A percentile compares a stretch with the other conserved stretches of the same genome.
Evolutionary conservation across 345 rosid species (phyloP).

Genomic region (Dovyalis caffra): DNA sequence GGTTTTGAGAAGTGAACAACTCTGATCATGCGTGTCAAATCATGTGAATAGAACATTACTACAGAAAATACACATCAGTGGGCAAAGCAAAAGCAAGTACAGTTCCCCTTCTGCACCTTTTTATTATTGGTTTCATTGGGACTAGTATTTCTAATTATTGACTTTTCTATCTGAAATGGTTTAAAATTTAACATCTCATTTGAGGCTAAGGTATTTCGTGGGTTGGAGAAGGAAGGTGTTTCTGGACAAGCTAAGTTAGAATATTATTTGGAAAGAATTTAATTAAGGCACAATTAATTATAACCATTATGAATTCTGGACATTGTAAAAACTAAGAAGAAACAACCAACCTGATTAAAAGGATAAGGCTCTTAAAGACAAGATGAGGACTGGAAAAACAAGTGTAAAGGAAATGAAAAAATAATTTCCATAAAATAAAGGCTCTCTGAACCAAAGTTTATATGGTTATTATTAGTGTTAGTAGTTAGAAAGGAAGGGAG

Average conservation of each 20-base stretch:
- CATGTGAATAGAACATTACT: neutral
- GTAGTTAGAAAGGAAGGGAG: neutral
- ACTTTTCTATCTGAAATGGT: neutral
- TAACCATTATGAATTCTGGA: neutral
- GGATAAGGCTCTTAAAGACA: neutral
- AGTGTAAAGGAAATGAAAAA: neutral
- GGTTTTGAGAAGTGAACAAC: neutral
- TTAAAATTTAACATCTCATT: no score
- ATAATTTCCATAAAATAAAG: neutral
- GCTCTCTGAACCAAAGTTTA: neutral
- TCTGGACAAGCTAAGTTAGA: neutral
- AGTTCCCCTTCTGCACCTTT: neutral
- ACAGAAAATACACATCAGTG: neutral
- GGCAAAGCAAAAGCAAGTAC: neutral
- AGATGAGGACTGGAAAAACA: neutral
- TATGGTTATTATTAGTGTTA: no score
- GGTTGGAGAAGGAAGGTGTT: neutral
- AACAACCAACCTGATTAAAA: neutral
- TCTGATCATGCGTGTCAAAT: neutral
- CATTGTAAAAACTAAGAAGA: neutral
- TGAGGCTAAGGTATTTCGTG: neutral
- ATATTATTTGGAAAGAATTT: neutral
- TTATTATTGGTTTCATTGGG: neutral
- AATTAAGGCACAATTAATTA: neutral
- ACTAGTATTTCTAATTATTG: neutral